Evolutionary conservation across 306 rosid genomes (phyloP), one percentile per base, ranked within the genome.

Genomic region (Inga leiocalycina): DNA sequence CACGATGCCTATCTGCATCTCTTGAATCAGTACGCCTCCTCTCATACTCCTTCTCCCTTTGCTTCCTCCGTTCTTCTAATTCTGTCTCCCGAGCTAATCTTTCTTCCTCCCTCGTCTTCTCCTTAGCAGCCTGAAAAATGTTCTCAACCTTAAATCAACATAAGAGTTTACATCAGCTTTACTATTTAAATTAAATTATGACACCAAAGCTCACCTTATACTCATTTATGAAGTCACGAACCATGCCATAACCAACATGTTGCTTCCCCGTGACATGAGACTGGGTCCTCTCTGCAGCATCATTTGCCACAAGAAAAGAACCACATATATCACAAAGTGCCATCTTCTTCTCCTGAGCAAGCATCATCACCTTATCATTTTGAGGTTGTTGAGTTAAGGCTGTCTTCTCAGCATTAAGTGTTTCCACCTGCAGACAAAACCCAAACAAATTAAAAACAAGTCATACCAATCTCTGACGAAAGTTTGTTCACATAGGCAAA

Each of bases 211-310:
- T 70, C 49, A 90, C 99, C 97, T 97, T 94, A 88, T 77, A 85
- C 90, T 94, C 98, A 9, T 82, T 51, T 62, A 97, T 91, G 87
- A 97, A 97, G 81, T 97, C 98, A 6, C 99, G 92, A 85, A 97
- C 97, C 98, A 97, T 92, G 77, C 99, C 99, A 91, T 94, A 97
- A 48, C 99, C 99, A 87, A 97, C 94, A 83, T 97, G 99, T 85
- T 97, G 99, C 89, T 97, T 97, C 83, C 99, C 99, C 15, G 97
- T 91, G 77, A 97, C 87, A 81, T 97, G 99, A 84, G 99, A 97
- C 74, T 97, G 99, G 46, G 94, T 91, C 89, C 99, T 91, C 90
- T 97, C 99, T 54, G 89, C 94, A 76, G 98, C 99, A 94, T 97
- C 99, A 86, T 97, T 97, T 80, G 97, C 99, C 64, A 97, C 92